phyloP scores from a whole-genome alignment of 495 filamentous ascomycete genomes.

The Penicillium cosmopolitanum region DNA sequence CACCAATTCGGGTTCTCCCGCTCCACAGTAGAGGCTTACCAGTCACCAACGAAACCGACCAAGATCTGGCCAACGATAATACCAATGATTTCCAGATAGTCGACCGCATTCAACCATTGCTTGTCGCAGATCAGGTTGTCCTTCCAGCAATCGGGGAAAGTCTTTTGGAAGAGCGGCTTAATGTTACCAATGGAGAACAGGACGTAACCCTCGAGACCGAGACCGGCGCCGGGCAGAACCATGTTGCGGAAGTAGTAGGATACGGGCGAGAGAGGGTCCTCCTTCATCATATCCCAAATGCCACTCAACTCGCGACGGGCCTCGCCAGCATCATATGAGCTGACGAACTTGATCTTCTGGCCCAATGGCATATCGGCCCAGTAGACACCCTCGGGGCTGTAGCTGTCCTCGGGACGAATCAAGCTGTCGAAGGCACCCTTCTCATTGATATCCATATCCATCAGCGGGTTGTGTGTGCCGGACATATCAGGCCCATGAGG shows the following conservation, averaged over 20 bases:
- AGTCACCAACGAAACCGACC: slow-evolving; percentile 67
- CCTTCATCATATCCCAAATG: slow-evolving; percentile 78
- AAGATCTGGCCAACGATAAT: slow-evolving; percentile 85
- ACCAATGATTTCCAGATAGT: slow-evolving; percentile 84
- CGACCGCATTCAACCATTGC: slow-evolving; percentile 76
- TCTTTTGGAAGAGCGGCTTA: slow-evolving; percentile 69
- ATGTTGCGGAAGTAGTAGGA: slow-evolving; percentile 85
- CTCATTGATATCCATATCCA: slow-evolving; percentile 64
- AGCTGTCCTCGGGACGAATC: slow-evolving; percentile 81
- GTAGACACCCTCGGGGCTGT: slow-evolving; percentile 77
- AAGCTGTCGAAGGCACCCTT: slow-evolving; percentile 71
- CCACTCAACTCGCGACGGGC: slow-evolving; percentile 60
- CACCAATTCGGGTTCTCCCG: neutral
- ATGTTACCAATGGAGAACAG: slow-evolving; percentile 94
- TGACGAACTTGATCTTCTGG: slow-evolving; percentile 72
- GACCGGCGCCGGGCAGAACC: slow-evolving; percentile 84
- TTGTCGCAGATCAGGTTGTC: slow-evolving; percentile 62
- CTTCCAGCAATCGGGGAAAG: slow-evolving; percentile 77
- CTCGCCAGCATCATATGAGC: slow-evolving; percentile 66
- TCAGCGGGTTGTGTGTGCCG: slow-evolving; percentile 52
- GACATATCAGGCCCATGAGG: slow-evolving; percentile 61
- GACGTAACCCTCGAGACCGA: slow-evolving; percentile 88
- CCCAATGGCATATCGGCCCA: slow-evolving; percentile 80
- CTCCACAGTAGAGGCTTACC: slow-evolving; percentile 36
- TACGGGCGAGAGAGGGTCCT: slow-evolving; percentile 77